Evolutionary conservation across 1,139 yeast species (phyloP), one percentile per base, ranked within the genome.

Genomic region (Protomyces inouyei): DNA sequence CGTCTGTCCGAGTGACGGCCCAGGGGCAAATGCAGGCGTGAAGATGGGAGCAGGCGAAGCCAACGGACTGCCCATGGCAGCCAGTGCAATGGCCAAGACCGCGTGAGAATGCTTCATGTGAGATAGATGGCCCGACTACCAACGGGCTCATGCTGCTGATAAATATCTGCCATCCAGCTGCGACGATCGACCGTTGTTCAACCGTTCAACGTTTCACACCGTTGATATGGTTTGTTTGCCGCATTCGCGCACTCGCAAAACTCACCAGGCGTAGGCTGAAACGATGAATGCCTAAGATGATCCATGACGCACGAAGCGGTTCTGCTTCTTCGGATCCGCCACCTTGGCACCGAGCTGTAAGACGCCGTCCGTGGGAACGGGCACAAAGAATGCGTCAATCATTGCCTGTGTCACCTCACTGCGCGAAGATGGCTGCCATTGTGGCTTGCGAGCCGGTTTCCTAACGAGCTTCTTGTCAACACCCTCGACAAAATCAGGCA

Each of bases 401-500:
- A 43, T 43, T 10, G 48, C 8, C 23, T 43, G 21, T 1, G 48
- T 43, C 25, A 43, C 23, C 25, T 43, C 48, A 16, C 23, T n/a
- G 4, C 48, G 48, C 12, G 21, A 10, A 2, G 54, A 32, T 3
- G 54, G 54, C 37, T 51, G 14, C 54, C 54, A 51, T 12, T 51
- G 36, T 10, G 54, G 54, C 10, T 18, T 51, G 25, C 48, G 25
- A 10, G 48, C 48, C 16, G 48, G 48, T 18, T 43, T 43, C 3
- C 10, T 43, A 70, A 86, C 81, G 71, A 88, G 81, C 76, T 89
- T 83, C 69, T 88, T 85, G 70, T 81, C 74, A 66, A 93, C 93
- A 71, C 96, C 91, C 75, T 85, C 87, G 64, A 82, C 85, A 73
- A 88, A 88, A 70, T 83, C 87, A 12, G 83, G 80, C 63, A 80